Percentiles rank a stretch among this genome's conserved stretches.
Evolutionary conservation across 2,329 filamentous ascomycete genomes (phyloP).

Genomic region (Fusarium camptoceras): DNA sequence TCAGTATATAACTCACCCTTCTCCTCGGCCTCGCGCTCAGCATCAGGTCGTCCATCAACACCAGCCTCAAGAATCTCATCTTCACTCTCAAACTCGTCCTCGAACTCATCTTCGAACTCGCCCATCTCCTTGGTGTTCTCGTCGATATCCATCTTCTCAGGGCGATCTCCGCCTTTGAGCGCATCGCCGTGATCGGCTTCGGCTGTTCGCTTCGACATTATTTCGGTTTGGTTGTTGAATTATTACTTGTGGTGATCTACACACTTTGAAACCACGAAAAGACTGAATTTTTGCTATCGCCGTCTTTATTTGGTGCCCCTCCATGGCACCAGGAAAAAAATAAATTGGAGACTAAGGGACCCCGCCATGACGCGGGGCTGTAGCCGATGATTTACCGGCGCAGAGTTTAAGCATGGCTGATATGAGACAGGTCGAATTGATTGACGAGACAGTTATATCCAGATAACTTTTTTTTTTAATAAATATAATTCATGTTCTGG

Average conservation of each 20-base stretch:
- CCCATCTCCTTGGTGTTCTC: slow-evolving; percentile 70
- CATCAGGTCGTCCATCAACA: slow-evolving; percentile 91
- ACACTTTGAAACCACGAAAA: slow-evolving; percentile 24
- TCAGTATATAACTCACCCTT: slow-evolving; percentile 56
- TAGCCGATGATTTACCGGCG: slow-evolving; percentile 36
- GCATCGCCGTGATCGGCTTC: slow-evolving; percentile 60
- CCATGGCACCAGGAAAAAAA: slow-evolving; percentile 36
- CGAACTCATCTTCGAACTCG: slow-evolving; percentile 96
- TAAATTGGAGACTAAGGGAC: slow-evolving; percentile 31
- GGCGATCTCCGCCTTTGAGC: slow-evolving; percentile 71
- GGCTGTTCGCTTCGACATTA: slow-evolving; percentile 71
- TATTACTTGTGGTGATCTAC: slow-evolving; percentile 1
- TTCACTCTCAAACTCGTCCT: slow-evolving; percentile 87
- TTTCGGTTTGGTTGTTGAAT: neutral
- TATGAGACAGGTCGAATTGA: neutral
- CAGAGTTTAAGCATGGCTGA: neutral
- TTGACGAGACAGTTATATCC: neutral
- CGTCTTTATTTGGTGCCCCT: slow-evolving; percentile 37
- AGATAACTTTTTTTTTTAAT: neutral
- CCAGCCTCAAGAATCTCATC: slow-evolving; percentile 96
- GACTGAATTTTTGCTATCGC: slow-evolving; percentile 27
- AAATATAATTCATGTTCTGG: neutral
- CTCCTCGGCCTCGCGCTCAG: slow-evolving; percentile 91
- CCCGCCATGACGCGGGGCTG: slow-evolving; percentile 39
- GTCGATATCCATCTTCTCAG: slow-evolving; percentile 75